A percentile compares a stretch with the other conserved stretches of the same genome.
Evolutionary conservation across 257 asterid genomes (phyloP).

Genomic region (Apocynum venetum): DNA sequence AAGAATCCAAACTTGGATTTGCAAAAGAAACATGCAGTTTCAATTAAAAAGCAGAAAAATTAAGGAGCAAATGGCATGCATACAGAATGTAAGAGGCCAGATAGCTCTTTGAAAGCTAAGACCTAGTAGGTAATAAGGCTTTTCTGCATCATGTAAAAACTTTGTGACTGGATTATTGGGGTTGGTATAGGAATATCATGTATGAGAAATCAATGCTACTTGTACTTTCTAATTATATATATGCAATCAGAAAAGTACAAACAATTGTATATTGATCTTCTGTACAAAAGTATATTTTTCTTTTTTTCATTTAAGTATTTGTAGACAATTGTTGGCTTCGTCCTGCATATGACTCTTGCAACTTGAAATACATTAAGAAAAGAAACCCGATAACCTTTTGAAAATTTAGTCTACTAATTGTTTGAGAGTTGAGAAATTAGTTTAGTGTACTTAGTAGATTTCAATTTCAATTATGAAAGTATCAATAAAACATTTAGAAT

Average conservation of each 20-base stretch:
- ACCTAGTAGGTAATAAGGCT: not conserved
- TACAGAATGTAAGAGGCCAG: not conserved
- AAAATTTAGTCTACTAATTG: too few species aligned
- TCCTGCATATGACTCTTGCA: too few species aligned
- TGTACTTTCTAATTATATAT: not conserved
- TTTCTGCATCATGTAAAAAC: not conserved
- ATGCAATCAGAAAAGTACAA: not conserved
- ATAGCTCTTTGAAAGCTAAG: not conserved
- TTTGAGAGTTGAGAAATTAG: too few species aligned
- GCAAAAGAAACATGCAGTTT: constrained; percentile 76
- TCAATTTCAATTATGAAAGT: too few species aligned
- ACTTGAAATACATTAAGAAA: too few species aligned
- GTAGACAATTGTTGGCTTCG: too few species aligned
- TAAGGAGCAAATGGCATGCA: not conserved
- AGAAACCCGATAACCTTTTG: too few species aligned
- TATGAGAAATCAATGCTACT: not conserved
- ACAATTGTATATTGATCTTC: too few species aligned
- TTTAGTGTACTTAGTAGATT: too few species aligned
- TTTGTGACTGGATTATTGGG: not conserved
- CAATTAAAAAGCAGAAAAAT: constrained; percentile 19
- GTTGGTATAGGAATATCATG: not conserved
- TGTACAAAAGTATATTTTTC: too few species aligned
- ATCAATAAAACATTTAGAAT: too few species aligned
- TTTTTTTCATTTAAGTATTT: too few species aligned
- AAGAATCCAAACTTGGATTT: constrained; percentile 60